A percentile compares a stretch with the other conserved stretches of the same genome.
These are phyloP conservation scores for Polytrichum commune DNA, from an alignment of 225 moss, liverwort and hornwort species.

Conservation along the genomic window DNA sequence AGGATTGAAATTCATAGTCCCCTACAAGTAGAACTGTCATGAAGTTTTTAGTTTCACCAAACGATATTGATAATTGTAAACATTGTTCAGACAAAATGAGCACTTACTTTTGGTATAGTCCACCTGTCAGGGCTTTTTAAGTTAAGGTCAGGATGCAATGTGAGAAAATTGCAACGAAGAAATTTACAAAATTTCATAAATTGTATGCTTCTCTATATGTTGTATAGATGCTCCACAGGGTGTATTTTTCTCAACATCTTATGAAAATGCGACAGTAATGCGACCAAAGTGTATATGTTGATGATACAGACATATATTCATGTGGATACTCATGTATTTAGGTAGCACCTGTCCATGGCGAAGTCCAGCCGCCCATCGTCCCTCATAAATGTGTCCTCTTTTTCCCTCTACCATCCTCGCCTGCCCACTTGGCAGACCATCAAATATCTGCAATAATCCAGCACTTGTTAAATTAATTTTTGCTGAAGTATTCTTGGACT, in stretches of 20 bases:
- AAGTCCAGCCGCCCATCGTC: constrained; percentile 24
- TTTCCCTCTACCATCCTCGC: constrained; percentile 30
- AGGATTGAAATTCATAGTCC: constrained; percentile 15
- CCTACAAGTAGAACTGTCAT: constrained; percentile 10
- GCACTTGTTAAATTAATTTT: too few relatives aligned
- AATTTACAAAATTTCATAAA: too few relatives aligned
- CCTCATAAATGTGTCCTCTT: constrained; percentile 16
- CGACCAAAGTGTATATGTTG: background rate
- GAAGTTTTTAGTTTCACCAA: background rate
- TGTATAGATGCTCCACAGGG: too few relatives aligned
- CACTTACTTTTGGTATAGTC: too few relatives aligned
- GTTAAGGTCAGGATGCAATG: too few relatives aligned
- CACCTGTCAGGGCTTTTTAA: too few relatives aligned
- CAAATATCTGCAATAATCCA: constrained; percentile 19
- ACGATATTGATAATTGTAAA: background rate
- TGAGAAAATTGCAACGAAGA: too few relatives aligned
- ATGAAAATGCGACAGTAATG: too few relatives aligned
- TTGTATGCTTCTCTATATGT: too few relatives aligned
- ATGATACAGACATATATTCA: background rate
- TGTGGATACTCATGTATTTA: background rate
- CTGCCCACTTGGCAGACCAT: constrained; percentile 30
- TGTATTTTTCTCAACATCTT: too few relatives aligned
- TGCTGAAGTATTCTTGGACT: background rate
- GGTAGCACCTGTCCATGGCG: constrained; percentile 36
- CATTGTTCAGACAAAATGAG: too few relatives aligned